A percentile compares a stretch with the other conserved stretches of the same genome.
Conservation (phyloP, 1,284 basidiomycete genomes). For the Leucoagaricus sp. region DNA sequence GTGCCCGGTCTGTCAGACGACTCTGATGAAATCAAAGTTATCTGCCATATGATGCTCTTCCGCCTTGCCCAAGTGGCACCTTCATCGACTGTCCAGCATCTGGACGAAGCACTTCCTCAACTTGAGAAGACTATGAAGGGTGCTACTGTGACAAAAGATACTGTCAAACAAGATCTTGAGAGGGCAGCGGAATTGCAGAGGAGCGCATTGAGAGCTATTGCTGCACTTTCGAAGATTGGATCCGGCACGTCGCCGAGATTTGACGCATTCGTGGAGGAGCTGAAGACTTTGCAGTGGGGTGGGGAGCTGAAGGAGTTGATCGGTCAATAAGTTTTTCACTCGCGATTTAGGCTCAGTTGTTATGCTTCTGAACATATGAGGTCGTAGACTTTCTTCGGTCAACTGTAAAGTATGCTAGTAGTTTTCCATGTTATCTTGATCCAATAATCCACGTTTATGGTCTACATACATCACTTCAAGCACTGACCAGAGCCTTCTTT, state of each 20-base stretch:
- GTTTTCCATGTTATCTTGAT: too few species aligned
- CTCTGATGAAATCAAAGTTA: constrained; percentile 95
- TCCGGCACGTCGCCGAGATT: constrained; percentile 70
- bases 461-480: too few species aligned
- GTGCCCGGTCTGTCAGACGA: constrained; percentile 86
- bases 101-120: constrained; percentile 84
- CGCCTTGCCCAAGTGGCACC: constrained; percentile 87
- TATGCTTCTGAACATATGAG: too few species aligned
- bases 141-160: constrained; percentile 86
- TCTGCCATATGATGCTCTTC: constrained; percentile 95
- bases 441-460: background rate
- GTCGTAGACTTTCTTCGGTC: background rate
- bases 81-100: constrained; percentile 74
- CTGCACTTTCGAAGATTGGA: constrained; percentile 78
- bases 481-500: background rate
- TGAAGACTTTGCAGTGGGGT: constrained; percentile 65
- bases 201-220: constrained; percentile 83
- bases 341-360: background rate
- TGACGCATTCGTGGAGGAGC: constrained; percentile 72
- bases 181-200: constrained; percentile 90
- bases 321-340: constrained; percentile 11
- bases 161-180: constrained; percentile 97
- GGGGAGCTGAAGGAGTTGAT: constrained; percentile 66
- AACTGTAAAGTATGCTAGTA: constrained; percentile 4
- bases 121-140: constrained; percentile 93